These are phyloP conservation scores for Tricholomella constricta DNA, from an alignment of 768 basidiomycete species.

Conservation along the genomic window DNA sequence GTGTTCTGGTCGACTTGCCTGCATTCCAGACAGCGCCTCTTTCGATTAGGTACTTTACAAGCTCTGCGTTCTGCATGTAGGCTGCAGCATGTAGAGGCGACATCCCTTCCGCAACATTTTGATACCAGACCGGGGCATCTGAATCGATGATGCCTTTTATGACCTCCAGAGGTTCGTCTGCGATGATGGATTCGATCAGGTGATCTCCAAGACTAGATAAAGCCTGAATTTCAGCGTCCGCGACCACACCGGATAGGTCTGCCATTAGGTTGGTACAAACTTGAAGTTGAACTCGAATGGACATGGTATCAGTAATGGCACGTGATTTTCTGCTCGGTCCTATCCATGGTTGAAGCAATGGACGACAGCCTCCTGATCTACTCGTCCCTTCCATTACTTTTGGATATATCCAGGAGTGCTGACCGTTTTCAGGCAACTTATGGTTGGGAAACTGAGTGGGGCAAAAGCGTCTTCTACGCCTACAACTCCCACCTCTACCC, in stretches of 20 bases:
- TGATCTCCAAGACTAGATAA: constrained; percentile 57
- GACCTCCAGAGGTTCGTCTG: constrained; percentile 42
- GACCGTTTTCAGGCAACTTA: not conserved
- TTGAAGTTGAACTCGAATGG: no score
- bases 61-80: constrained; percentile 63
- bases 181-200: constrained; percentile 61
- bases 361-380: no score
- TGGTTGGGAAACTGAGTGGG: not conserved
- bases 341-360: no score
- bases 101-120: constrained; percentile 76
- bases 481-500: not conserved
- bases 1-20: constrained; percentile 41
- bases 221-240: constrained; percentile 40
- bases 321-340: no score
- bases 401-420: not conserved
- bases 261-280: constrained; percentile 10
- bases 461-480: not conserved
- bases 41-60: constrained; percentile 70
- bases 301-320: no score
- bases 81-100: constrained; percentile 88
- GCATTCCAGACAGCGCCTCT: constrained; percentile 92
- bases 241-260: not conserved
- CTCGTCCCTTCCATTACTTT: not conserved
- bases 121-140: constrained; percentile 89
- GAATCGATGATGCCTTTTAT: constrained; percentile 55